These are phyloP conservation scores for Herpetomonas muscarum DNA, from an alignment of 208 protist species.

Conservation along the genomic window DNA sequence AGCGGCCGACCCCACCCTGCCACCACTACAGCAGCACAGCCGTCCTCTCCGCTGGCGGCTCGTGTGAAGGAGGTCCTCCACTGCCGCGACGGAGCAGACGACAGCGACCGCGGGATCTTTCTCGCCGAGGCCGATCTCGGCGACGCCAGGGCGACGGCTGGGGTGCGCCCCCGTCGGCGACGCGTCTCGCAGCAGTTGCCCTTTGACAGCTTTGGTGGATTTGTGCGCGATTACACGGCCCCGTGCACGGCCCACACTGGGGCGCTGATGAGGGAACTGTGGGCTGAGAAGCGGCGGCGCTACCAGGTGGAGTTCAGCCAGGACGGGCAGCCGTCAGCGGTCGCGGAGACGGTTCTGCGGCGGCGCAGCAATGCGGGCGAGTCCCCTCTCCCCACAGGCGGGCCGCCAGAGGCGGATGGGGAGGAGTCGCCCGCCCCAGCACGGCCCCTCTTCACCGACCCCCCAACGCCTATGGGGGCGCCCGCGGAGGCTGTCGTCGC, in stretches of 20 bases:
- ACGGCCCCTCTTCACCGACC: not conserved
- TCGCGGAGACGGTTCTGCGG: not conserved
- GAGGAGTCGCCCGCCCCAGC: not conserved
- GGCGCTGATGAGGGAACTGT: slow-evolving; percentile 16
- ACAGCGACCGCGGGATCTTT: not conserved
- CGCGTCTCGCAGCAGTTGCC: slow-evolving; percentile 19
- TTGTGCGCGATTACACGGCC: slow-evolving; percentile 43
- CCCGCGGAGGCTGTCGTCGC: not conserved
- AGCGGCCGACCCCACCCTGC: slow-evolving; percentile 10
- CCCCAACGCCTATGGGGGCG: not conserved
- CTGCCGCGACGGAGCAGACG: not conserved
- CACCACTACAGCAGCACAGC: no score
- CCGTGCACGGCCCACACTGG: slow-evolving; percentile 22
- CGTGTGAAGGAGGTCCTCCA: not conserved
- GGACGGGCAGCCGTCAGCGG: not conserved
- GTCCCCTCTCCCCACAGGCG: not conserved
- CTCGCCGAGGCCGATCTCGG: not conserved
- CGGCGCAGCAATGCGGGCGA: no score
- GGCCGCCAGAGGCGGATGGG: not conserved
- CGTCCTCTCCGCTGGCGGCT: no score
- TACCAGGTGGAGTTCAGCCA: slow-evolving; percentile 1
- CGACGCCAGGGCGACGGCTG: not conserved
- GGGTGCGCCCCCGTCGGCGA: not conserved
- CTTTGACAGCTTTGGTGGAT: slow-evolving; percentile 20
- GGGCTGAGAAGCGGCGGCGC: slow-evolving; percentile 23